Percentiles rank a stretch among this genome's conserved stretches.
These are phyloP conservation scores for Coffea canephora DNA, from an alignment of 257 asterid species.

Conservation along the genomic window DNA sequence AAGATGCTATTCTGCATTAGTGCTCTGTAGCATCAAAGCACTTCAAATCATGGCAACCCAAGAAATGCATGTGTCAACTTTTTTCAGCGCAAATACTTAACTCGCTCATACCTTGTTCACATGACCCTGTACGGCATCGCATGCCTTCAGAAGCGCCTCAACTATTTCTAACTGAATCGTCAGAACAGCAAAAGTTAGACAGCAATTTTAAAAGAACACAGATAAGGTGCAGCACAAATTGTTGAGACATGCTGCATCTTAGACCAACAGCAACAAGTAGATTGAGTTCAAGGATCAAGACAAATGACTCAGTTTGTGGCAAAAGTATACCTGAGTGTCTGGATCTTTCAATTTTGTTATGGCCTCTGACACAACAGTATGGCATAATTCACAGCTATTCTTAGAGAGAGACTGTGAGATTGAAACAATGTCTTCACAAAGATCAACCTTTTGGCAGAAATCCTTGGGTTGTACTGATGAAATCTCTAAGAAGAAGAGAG, in stretches of 20 bases:
- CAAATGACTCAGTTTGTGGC: not conserved
- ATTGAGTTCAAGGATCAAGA: not conserved
- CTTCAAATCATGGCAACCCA: not conserved
- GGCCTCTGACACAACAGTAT: constrained; percentile 62
- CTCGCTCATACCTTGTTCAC: constrained; percentile 52
- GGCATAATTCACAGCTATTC: constrained; percentile 74
- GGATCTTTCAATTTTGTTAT: constrained; percentile 80
- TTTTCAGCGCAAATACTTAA: not conserved
- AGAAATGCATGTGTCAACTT: not conserved
- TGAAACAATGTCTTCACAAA: constrained; percentile 48
- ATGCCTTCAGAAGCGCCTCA: constrained; percentile 79
- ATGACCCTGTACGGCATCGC: constrained; percentile 49
- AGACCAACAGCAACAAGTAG: not conserved
- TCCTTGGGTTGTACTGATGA: constrained; percentile 47
- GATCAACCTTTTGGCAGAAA: constrained; percentile 63
- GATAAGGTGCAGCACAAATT: not conserved
- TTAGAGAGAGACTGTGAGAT: constrained; percentile 34
- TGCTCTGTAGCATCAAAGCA: not conserved
- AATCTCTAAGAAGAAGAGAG: constrained; percentile 75
- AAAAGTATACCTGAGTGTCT: constrained; percentile 64
- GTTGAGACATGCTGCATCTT: not conserved
- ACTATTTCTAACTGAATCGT: constrained; percentile 72
- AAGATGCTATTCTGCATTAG: not conserved
- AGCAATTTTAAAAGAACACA: not conserved
- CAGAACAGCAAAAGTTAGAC: constrained; percentile 4